Percentiles rank a stretch among this genome's conserved stretches.
phyloP scores from a whole-genome alignment of 495 filamentous ascomycete species.

The Cryomyces minteri region DNA sequence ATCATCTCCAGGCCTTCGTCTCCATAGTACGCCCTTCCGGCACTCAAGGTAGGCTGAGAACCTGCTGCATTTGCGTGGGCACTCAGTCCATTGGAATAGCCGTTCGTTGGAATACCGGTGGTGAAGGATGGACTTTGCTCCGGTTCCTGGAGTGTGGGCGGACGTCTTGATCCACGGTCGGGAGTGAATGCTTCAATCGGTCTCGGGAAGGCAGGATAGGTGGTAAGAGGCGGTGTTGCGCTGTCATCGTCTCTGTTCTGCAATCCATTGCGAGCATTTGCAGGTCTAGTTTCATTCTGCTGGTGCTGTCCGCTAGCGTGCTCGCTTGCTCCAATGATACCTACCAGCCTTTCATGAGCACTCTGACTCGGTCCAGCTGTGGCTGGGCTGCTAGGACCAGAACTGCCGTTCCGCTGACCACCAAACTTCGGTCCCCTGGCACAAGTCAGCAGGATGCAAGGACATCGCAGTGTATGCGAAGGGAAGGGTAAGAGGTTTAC shows the following conservation, averaged over 20 bases:
- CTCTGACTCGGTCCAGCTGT: not conserved
- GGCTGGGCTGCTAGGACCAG: conserved; percentile 6
- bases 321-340: no score
- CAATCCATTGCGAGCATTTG: no score
- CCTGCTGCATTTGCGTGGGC: not conserved
- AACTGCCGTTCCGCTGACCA: no score
- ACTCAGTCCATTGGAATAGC: conserved; percentile 7
- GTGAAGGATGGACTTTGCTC: not conserved
- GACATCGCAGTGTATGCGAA: not conserved
- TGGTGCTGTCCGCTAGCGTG: no score
- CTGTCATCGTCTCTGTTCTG: no score
- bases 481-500: not conserved
- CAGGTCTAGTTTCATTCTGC: no score
- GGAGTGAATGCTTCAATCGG: conserved; percentile 11
- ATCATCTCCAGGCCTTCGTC: conserved; percentile 27
- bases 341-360: conserved; percentile 1
- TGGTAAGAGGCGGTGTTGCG: no score
- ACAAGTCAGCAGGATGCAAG: not conserved
- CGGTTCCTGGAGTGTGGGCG: not conserved
- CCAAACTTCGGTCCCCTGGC: conserved; percentile 2
- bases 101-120: conserved; percentile 2
- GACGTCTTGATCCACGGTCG: conserved; percentile 24
- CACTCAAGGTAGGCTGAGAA: no score
- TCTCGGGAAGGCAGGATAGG: no score
- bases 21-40: conserved; percentile 7